Evolutionary conservation across 2,329 filamentous ascomycete species (phyloP).

Genomic region (Polytolypa hystricis): DNA sequence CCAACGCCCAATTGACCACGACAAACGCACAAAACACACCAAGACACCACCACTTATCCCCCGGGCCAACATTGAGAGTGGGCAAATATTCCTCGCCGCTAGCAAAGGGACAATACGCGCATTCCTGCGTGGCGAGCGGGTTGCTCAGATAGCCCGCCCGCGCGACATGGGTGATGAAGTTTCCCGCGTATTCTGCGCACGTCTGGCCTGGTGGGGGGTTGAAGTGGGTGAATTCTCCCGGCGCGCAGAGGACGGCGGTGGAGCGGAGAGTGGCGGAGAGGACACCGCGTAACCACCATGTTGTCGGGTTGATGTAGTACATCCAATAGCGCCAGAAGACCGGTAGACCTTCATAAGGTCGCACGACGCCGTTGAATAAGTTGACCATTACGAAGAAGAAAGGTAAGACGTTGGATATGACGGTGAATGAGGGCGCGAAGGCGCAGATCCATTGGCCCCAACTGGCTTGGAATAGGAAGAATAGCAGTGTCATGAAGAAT

Average conservation of each 20-base stretch:
- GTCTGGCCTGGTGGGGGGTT: conserved; percentile 53
- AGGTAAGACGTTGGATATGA: conserved; percentile 63
- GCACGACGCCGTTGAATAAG: conserved; percentile 67
- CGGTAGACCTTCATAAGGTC: conserved; percentile 53
- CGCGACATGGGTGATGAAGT: conserved; percentile 39
- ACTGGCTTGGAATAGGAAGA: conserved; percentile 62
- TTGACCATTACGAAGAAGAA: conserved; percentile 74
- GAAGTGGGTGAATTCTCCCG: conserved; percentile 53
- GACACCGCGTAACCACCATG: conserved; percentile 62
- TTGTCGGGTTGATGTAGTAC: conserved; percentile 57
- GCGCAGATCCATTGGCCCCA: conserved; percentile 82
- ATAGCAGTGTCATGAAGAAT: conserved; percentile 67
- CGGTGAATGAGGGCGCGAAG: conserved; percentile 66
- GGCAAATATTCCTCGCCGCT: conserved; percentile 4
- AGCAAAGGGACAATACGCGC: conserved; percentile 22
- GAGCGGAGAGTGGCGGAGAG: conserved; percentile 51
- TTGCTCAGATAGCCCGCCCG: conserved; percentile 51
- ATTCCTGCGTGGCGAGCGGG: conserved; percentile 44
- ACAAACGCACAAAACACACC: conserved; percentile 9
- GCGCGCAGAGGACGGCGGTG: conserved; percentile 41
- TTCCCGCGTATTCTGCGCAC: conserved; percentile 52
- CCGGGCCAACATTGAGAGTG: conserved; percentile 5
- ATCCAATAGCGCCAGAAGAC: conserved; percentile 63
- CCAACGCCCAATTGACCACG: conserved; percentile 6
- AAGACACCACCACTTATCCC: conserved; percentile 8